A percentile compares a stretch with the other conserved stretches of the same genome.
Evolutionary conservation across 2,329 filamentous ascomycete species (phyloP).

Genomic region (Teratosphaeria destructans): DNA sequence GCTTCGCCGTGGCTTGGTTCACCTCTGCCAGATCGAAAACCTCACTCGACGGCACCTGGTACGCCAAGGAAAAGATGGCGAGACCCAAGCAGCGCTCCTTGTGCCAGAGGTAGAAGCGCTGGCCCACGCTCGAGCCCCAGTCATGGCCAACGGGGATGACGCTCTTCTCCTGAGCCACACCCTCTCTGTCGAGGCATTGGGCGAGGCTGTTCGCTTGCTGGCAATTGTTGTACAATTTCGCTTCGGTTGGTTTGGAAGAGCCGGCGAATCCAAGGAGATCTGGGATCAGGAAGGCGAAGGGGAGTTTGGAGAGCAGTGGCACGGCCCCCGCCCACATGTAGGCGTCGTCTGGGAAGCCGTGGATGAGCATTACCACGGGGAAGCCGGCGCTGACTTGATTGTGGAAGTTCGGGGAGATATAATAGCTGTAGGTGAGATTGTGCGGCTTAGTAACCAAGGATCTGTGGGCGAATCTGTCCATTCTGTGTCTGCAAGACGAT

Average conservation of each 20-base stretch:
- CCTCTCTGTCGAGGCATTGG: slow-evolving; percentile 32
- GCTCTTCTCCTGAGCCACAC: slow-evolving; percentile 13
- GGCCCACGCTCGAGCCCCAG: slow-evolving; percentile 35
- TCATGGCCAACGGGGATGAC: slow-evolving; percentile 39
- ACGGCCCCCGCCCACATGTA: slow-evolving; percentile 34
- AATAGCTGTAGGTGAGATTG: slow-evolving; percentile 21
- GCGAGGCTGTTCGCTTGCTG: slow-evolving; percentile 28
- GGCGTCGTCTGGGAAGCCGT: slow-evolving; percentile 43
- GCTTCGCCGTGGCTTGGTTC: slow-evolving; percentile 24
- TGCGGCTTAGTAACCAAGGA: slow-evolving; percentile 16
- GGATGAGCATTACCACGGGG: slow-evolving; percentile 32
- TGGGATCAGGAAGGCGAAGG: slow-evolving; percentile 25
- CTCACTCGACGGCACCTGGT: slow-evolving; percentile 25
- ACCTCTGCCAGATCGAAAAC: slow-evolving; percentile 29
- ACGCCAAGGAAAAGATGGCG: slow-evolving; percentile 34
- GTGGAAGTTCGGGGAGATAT: slow-evolving; percentile 19
- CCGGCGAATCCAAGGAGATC: slow-evolving; percentile 33
- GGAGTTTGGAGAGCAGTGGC: slow-evolving; percentile 14
- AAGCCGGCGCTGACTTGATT: slow-evolving; percentile 9
- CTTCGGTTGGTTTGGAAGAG: slow-evolving; percentile 28
- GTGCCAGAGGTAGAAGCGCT: slow-evolving; percentile 34
- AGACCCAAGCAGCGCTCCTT: slow-evolving; percentile 33
- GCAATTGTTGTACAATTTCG: slow-evolving; percentile 26
- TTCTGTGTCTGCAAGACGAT: neutral
- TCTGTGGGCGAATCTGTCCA: slow-evolving; percentile 17